phyloP scores from a whole-genome alignment of 2,329 filamentous ascomycete genomes.

The Rhexocercosporidium sp. region DNA sequence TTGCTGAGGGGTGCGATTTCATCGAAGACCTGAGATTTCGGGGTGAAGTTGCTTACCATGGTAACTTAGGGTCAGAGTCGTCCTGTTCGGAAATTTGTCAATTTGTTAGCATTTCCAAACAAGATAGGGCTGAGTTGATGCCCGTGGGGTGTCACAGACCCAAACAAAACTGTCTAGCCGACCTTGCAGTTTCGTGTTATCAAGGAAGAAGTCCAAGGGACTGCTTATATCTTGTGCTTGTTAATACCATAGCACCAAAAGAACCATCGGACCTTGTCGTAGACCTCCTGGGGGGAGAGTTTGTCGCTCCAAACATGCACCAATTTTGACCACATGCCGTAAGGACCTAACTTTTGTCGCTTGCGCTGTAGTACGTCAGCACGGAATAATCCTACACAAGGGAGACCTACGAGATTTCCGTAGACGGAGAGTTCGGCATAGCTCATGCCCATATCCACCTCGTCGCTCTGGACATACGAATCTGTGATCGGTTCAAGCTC shows the following conservation, averaged over 20 bases:
- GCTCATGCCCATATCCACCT: no score
- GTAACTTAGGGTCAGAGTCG: background rate
- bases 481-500: slow-evolving; percentile 70
- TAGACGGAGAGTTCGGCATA: no score
- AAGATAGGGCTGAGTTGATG: background rate
- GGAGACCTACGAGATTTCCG: background rate
- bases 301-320: slow-evolving; percentile 52
- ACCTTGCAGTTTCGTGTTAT: background rate
- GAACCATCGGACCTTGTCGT: no score
- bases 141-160: background rate
- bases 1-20: no score
- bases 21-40: background rate
- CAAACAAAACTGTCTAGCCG: background rate
- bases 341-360: slow-evolving; percentile 46
- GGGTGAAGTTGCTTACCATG: background rate
- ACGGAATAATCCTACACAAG: no score
- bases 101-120: background rate
- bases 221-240: background rate
- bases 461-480: slow-evolving; percentile 56
- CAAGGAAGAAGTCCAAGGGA: background rate
- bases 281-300: slow-evolving; percentile 40
- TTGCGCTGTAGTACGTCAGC: slow-evolving; percentile 42
- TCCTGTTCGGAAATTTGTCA: background rate
- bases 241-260: background rate
- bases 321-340: slow-evolving; percentile 52